Evolutionary conservation across 2,329 filamentous ascomycete species (phyloP), one percentile per base, ranked within the genome.

Genomic region (Penicillium janthinellum): DNA sequence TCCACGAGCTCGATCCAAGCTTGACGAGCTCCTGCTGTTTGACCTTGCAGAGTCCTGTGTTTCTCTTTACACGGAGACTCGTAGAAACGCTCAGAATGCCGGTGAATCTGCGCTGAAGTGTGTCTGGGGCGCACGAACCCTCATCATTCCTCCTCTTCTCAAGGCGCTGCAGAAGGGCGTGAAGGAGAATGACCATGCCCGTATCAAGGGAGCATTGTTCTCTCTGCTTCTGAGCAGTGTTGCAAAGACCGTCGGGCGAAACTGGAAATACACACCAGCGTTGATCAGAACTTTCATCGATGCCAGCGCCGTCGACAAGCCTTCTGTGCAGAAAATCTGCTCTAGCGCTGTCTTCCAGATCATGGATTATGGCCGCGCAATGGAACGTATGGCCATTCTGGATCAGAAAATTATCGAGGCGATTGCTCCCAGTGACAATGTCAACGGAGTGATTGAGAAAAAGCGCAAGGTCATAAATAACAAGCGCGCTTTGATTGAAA

Each of bases 251-350:
- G 85, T 96, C 48, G 86, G 92, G 49, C 89, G 90, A 56, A 93
- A 99, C 74, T 99, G 96, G 96, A 89, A 93, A 41, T 97, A 93
- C 75, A 92, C 95, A 0, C 95, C 96, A 1, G 86, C 89, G n/a
- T 81, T 97, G 51, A 91, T 99, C 79, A 88, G 89, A 55, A 83
- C 95, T 8, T 99, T 96, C 77, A 95, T 99, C 64, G 87, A 90
- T 69, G 92, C 95, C 2, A 93, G 90, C 17, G 88, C 88, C 38
- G 92, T 96, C 15, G 95, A 99, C 77, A 96, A 96, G 74, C 88
- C 92, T 4, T 97, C 94, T 0, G 94, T 99, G 42, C 95, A 99
- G 75, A 92, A 90, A 67, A 84, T 99, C 15, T 92, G 92, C 14
- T 86, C 88, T 0, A 89, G 88, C 38, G 91, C 90, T 0, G 83